Evolutionary conservation across 2,329 filamentous ascomycete species (phyloP), one percentile per base, ranked within the genome.

Genomic region (Cytospora schulzeri): DNA sequence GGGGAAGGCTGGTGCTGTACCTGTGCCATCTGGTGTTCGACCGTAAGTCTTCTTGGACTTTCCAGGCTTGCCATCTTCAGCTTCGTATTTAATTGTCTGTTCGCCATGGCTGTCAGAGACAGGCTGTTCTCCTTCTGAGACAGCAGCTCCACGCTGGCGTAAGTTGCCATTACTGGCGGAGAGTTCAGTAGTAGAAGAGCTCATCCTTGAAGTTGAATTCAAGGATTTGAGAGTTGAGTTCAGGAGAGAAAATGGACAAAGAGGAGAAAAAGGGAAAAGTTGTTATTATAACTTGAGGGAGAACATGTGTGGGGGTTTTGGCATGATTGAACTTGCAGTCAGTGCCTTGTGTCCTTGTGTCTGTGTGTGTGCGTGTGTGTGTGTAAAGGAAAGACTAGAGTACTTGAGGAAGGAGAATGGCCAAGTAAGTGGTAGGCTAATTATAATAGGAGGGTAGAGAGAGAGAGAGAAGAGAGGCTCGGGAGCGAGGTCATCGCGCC

Each of bases 21-120:
- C 88, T 78, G 87, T 96, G 72, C 94, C 94, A 78, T 93, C 91
- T 33, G 92, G 92, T 17, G 94, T 97, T 69, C 93, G 88, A 63
- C 94, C 94, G 81, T 91, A 97, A 0, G 93, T 97, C 81, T 92
- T 94, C 75, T 87, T 88, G 17, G 71, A 63, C 71, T 78, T 79
- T 65, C 53, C 29, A 50, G 38, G 41, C 56, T 58, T 38, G 41
- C 19, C 51, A 54, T 65, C 63, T 17, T 63, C 57, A 45, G 56
- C 54, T 22, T 65, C 57, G 45, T 52, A 60, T n/a, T 57, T 57
- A 19, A 55, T n/a, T n/a, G n/a, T n/a, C n/a, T n/a, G n/a, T n/a
- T n/a, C n/a, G n/a, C n/a, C n/a, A n/a, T n/a, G n/a, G n/a, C n/a
- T n/a, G n/a, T n/a, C n/a, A n/a, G n/a, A n/a, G n/a, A n/a, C n/a